phyloP scores from a whole-genome alignment of 2,329 filamentous ascomycete species.

The Apiospora pterosperma region DNA sequence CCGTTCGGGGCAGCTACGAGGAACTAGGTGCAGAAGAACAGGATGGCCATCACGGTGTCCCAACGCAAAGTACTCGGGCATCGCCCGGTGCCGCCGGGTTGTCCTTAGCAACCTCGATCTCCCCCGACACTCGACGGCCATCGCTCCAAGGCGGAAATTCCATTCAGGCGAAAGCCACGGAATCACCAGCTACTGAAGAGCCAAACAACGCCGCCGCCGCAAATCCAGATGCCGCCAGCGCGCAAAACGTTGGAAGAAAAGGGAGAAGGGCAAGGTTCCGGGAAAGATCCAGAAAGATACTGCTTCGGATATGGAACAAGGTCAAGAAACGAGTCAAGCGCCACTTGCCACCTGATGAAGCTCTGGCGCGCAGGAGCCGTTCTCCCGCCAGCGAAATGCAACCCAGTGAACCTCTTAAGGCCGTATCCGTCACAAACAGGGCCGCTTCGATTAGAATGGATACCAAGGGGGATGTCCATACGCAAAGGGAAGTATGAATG shows the following conservation, averaged over 20 bases:
- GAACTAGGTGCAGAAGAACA: not conserved
- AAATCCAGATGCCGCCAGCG: too few species aligned
- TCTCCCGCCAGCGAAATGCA: too few species aligned
- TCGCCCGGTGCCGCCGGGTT: not conserved
- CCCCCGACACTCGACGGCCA: not conserved
- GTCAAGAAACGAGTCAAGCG: not conserved
- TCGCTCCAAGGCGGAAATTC: not conserved
- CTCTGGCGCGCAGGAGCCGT: not conserved
- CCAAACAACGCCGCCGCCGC: not conserved
- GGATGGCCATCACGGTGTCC: not conserved
- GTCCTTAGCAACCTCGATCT: not conserved
- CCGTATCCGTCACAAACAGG: too few species aligned
- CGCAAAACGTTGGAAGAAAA: too few species aligned
- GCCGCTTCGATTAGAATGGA: too few species aligned
- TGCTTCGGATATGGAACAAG: not conserved
- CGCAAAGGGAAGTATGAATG: too few species aligned
- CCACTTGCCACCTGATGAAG: not conserved
- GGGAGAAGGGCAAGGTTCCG: not conserved
- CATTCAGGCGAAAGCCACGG: not conserved
- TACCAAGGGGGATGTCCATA: too few species aligned
- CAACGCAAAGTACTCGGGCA: too few species aligned
- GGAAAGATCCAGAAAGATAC: not conserved
- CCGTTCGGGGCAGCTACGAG: not conserved
- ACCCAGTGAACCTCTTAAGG: too few species aligned
- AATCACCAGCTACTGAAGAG: too few species aligned